A percentile compares a stretch with the other conserved stretches of the same genome.
These are phyloP conservation scores for Tilletia walkeri DNA, from an alignment of 1,284 basidiomycete genomes.

Conservation along the genomic window DNA sequence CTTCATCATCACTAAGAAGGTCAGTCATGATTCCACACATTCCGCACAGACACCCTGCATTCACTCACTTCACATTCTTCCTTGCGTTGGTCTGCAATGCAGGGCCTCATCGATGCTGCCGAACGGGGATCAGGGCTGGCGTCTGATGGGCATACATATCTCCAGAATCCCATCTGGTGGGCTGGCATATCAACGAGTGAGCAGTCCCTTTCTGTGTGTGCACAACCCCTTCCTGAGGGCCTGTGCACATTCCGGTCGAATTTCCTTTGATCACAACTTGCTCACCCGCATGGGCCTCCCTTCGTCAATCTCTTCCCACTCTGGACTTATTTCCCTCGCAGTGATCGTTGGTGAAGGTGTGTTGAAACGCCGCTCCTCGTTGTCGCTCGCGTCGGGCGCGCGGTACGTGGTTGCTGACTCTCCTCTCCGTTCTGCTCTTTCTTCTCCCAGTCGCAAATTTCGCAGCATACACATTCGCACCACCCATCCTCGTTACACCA, in stretches of 20 bases:
- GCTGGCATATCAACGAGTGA: conserved; percentile 86
- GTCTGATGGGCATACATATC: conserved; percentile 62
- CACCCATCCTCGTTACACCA: conserved; percentile 93
- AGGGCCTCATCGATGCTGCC: conserved; percentile 54
- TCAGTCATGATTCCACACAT: conserved; percentile 13
- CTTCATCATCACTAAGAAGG: conserved; percentile 55
- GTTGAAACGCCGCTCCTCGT: background rate
- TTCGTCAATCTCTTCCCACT: background rate
- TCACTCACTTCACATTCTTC: conserved; percentile 5
- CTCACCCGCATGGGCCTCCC: background rate
- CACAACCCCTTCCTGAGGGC: background rate
- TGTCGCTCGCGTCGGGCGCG: no score
- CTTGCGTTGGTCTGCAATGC: background rate
- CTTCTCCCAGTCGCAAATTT: conserved; percentile 82
- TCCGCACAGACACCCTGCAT: background rate
- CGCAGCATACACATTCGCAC: conserved; percentile 96
- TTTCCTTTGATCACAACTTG: background rate
- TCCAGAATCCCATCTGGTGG: conserved; percentile 97
- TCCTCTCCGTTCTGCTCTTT: background rate
- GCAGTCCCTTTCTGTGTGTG: conserved; percentile 55
- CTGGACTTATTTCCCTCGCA: background rate
- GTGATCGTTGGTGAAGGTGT: conserved; percentile 51
- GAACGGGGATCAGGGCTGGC: conserved; percentile 48
- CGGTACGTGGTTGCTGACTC: background rate
- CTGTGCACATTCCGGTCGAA: background rate